Base-by-base conservation (phyloP, 345 rosid genomes). In the Eutrema yunnanense region DNA sequence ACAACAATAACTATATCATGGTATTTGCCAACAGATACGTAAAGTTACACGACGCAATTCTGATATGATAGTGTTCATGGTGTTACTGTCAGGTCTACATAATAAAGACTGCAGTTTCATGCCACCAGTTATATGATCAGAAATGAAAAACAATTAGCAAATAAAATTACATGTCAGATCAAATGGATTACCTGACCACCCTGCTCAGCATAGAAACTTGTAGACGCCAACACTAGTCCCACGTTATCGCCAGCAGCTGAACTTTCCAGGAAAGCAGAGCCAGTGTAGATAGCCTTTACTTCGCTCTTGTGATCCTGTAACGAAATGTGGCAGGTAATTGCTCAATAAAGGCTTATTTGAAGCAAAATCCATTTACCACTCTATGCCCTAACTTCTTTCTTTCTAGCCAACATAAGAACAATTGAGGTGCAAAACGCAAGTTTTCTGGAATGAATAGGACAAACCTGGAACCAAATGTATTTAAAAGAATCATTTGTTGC, bases 161-260 rank as follows among this genome's bases (percentile, higher is more conserved):
- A 54, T 11, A 26, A 66, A 51, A 69, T 11, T 59, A 47, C 57
- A 41, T 44, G 47, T 62, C 33, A 68, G 16, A 44, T 37, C 11
- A 47, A 64, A 19, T 16, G 22, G 26, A 48, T 55, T 86, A 95
- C 98, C 99, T 95, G 99, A 74, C 99, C 99, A 81, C 99, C 99
- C 87, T 92, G 99, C 84, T 95, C 98, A 30, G 99, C 97, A 77
- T 95, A 95, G 85, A 95, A 95, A 73, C 88, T 85, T 13, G 97
- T 87, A 32, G 96, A 88, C 33, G 83, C 88, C 81, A 92, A 73
- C 60, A 95, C 86, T 32, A 95, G 67, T 64, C 97, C 97, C 76
- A 88, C 86, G 36, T 90, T 96, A 73, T 66, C 56, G 6, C 78
- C 85, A 80, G 61, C 47, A 56, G 60, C 74, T 42, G 81, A 80